Conservation (phyloP, 1,284 basidiomycete species). For the Cryptococcus sp. region DNA sequence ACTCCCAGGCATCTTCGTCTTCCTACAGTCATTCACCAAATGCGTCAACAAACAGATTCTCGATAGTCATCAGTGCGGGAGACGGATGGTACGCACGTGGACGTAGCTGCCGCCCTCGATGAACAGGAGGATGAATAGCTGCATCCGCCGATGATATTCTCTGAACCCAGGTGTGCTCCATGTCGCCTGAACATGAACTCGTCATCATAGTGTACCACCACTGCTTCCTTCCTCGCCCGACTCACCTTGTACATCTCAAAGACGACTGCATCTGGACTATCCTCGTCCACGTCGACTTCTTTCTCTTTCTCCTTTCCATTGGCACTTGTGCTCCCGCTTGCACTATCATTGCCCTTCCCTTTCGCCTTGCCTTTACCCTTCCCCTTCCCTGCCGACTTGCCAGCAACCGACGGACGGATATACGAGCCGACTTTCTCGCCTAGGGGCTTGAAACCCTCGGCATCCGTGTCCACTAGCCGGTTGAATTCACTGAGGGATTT, state of each 20-base stretch:
- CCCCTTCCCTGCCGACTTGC: conserved; percentile 39
- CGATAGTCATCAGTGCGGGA: too few species aligned
- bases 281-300: conserved; percentile 56
- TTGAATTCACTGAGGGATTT: conserved; percentile 68
- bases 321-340: conserved; percentile 3
- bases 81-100: conserved; percentile 54
- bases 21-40: conserved; percentile 54
- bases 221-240: conserved; percentile 2
- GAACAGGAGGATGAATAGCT: conserved; percentile 89
- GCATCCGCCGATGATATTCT: conserved; percentile 92
- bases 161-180: conserved; percentile 87
- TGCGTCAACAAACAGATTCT: neutral
- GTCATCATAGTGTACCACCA: neutral
- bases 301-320: conserved; percentile 1
- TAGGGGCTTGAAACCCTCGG: conserved; percentile 70
- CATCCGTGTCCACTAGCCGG: conserved; percentile 70
- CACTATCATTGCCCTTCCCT: conserved; percentile 24
- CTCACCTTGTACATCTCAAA: conserved; percentile 86
- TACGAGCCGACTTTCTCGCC: conserved; percentile 79
- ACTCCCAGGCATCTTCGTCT: conserved; percentile 86
- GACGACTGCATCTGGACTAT: conserved; percentile 64
- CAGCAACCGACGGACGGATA: conserved; percentile 57
- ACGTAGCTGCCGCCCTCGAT: conserved; percentile 96
- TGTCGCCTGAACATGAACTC: conserved; percentile 61
- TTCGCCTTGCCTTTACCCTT: conserved; percentile 63